A percentile compares a stretch with the other conserved stretches of the same genome.
Conservation (phyloP, 306 rosid species). For the Mimosa pudica region DNA sequence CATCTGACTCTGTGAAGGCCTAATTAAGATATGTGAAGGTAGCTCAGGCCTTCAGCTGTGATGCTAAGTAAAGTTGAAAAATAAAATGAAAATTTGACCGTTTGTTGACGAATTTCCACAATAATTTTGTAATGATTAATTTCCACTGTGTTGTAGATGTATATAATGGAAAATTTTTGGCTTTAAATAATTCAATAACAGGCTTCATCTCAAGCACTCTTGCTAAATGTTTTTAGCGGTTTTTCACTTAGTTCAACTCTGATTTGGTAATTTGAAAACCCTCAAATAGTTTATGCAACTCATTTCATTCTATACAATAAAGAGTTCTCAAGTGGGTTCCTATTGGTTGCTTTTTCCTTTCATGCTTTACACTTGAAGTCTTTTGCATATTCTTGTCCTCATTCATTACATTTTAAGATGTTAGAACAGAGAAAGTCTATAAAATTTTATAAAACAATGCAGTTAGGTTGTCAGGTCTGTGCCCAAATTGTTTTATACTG, state of each 20-base stretch:
- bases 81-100: neutral
- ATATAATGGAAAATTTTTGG: neutral
- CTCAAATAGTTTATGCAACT: neutral
- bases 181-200: neutral
- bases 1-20: conserved; percentile 5
- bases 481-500: neutral
- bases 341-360: neutral
- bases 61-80: neutral
- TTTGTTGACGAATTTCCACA: neutral
- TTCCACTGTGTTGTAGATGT: neutral
- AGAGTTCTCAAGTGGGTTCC: conserved; percentile 12
- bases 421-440: conserved; percentile 5
- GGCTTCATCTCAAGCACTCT: conserved; percentile 1
- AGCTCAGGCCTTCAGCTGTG: neutral
- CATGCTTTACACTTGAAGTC: neutral
- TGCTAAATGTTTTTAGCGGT: neutral
- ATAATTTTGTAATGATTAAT: neutral
- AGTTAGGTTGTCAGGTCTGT: neutral
- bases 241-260: conserved; percentile 7
- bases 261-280: neutral
- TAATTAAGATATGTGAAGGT: neutral
- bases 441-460: neutral
- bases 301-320: neutral
- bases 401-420: neutral
- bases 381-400: neutral